phyloP scores from a whole-genome alignment of 2,329 filamentous ascomycete genomes.

The Periconia digitata region DNA sequence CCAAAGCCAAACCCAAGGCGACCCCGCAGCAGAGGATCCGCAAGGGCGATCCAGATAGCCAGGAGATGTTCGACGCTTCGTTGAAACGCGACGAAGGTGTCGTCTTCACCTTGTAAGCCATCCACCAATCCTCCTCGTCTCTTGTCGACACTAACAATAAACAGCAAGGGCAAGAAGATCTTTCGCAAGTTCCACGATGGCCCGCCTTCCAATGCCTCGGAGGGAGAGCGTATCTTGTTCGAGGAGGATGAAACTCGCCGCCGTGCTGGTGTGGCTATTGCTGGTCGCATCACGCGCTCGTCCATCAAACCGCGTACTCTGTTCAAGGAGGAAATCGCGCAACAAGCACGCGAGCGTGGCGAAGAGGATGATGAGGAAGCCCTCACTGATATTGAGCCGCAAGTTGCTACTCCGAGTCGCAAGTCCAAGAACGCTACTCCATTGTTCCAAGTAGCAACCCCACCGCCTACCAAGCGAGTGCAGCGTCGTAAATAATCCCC shows the following conservation, averaged over 20 bases:
- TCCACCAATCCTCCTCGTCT: not conserved
- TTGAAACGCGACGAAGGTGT: constrained; percentile 70
- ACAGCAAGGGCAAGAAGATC: constrained; percentile 76
- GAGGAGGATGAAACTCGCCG: constrained; percentile 43
- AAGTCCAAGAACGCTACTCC: constrained; percentile 53
- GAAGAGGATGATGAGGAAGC: constrained; percentile 57
- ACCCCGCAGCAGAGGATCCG: constrained; percentile 47
- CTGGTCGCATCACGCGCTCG: constrained; percentile 64
- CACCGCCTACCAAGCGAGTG: constrained; percentile 63
- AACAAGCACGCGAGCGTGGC: constrained; percentile 44
- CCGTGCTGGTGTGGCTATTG: constrained; percentile 41
- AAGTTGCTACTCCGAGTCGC: constrained; percentile 30
- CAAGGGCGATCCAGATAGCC: constrained; percentile 58
- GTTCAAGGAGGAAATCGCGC: constrained; percentile 60
- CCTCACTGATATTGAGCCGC: constrained; percentile 54
- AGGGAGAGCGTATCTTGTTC: constrained; percentile 31
- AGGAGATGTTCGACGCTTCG: constrained; percentile 64
- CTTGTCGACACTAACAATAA: constrained; percentile 12
- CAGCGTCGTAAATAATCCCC: constrained; percentile 56
- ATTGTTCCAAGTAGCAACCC: constrained; percentile 43
- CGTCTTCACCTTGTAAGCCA: constrained; percentile 76
- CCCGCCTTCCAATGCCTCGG: constrained; percentile 35
- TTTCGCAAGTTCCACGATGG: constrained; percentile 67
- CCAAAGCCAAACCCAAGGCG: constrained; percentile 51
- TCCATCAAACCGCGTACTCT: constrained; percentile 71